These are phyloP conservation scores for Margaritispora aquatica DNA, from an alignment of 495 filamentous ascomycete genomes.

Conservation along the genomic window DNA sequence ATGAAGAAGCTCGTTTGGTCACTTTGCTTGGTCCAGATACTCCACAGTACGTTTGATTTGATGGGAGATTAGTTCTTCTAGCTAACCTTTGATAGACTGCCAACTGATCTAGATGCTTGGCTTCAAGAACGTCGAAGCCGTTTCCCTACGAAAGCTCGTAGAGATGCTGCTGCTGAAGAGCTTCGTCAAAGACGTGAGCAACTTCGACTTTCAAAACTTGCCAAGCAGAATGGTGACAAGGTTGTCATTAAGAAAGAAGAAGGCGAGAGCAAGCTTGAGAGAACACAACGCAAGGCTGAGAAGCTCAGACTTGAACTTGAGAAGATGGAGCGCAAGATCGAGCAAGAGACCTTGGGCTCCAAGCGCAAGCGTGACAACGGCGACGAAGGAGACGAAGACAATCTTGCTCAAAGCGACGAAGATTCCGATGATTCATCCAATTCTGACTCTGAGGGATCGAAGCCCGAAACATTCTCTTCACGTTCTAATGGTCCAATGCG, in stretches of 20 bases:
- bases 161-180: conserved; percentile 42
- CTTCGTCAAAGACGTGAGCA: conserved; percentile 21
- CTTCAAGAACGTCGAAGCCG: conserved; percentile 71
- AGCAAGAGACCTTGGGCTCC: conserved; percentile 19
- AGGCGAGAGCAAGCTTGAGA: conserved; percentile 35
- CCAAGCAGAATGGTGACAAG: background rate
- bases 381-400: conserved; percentile 50
- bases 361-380: conserved; percentile 51
- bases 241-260: conserved; percentile 14
- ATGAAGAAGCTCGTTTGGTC: conserved; percentile 55
- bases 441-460: conserved; percentile 30
- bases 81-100: conserved; percentile 35
- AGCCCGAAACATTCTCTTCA: conserved; percentile 41
- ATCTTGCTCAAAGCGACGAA: conserved; percentile 19
- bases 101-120: conserved; percentile 71
- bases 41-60: conserved; percentile 22
- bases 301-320: conserved; percentile 43
- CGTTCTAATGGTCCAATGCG: conserved; percentile 28
- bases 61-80: conserved; percentile 25
- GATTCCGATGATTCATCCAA: conserved; percentile 35
- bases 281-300: conserved; percentile 38
- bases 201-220: conserved; percentile 6
- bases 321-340: conserved; percentile 44
- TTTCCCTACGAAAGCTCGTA: conserved; percentile 67
- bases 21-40: conserved; percentile 31